phyloP scores from a whole-genome alignment of 2,329 filamentous ascomycete species.

The Ophiocordyceps camponoti-floridani region DNA sequence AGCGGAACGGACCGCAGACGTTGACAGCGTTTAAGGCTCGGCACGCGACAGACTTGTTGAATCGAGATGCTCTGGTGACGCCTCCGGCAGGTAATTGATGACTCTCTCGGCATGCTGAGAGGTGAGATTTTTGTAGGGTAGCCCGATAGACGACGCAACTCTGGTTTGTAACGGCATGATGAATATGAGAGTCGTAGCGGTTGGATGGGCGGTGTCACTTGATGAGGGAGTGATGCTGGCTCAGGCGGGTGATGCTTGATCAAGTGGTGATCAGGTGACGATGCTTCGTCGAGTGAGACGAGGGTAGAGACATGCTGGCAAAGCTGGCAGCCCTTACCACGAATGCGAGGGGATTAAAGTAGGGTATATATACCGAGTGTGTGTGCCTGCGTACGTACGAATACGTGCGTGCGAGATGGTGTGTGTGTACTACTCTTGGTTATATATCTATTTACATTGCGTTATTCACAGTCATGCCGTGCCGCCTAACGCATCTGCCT shows the following conservation, averaged over 20 bases:
- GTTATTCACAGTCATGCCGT: neutral
- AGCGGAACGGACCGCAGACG: neutral
- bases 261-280: neutral
- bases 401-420: neutral
- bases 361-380: neutral
- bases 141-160: slow-evolving; percentile 5
- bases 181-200: neutral
- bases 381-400: neutral
- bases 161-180: neutral
- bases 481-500: neutral
- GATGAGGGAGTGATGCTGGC: no score
- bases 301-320: no score
- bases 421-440: neutral
- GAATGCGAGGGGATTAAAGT: no score
- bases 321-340: no score
- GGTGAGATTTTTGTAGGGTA: neutral
- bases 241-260: neutral
- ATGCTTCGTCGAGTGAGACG: no score
- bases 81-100: neutral
- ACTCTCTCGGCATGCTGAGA: neutral
- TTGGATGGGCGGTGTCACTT: no score
- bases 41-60: neutral
- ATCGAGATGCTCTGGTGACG: neutral
- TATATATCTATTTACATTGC: neutral
- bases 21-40: neutral